Base-by-base conservation (phyloP, 768 basidiomycete species). In the Auricularia sp. region DNA sequence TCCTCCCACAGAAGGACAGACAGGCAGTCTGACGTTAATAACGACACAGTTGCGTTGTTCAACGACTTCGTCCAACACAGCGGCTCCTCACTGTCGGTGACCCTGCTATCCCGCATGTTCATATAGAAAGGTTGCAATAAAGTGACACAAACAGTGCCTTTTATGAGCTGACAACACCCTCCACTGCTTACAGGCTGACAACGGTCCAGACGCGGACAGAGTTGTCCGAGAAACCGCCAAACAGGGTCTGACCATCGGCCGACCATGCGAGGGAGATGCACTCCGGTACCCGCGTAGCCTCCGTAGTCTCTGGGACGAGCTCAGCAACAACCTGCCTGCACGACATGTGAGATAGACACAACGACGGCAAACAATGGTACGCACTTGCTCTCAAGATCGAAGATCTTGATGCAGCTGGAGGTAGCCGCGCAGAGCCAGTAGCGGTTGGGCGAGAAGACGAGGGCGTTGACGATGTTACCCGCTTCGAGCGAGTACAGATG, bases 361-460 rank as follows among this genome's bases (percentile, higher is more conserved):
- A 29, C 29, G 29, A 29, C 29, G 29, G 29, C 29, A 29, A 29
- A 29, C 29, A 29, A 29, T 29, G 29, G 29, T 29, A 29, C 29
- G 29, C 29, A 29, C 29, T 98, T 98, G 88, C 90, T 92, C 87
- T 99, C 96, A 60, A 99, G 84, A 77, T 99, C 97, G 74, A 98
- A 99, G 78, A 99, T 98, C 82, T 98, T 98, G 79, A 98, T 91
- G 75, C 91, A 93, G 76, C 88, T 92, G 68, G 92, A 85, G 68
- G 97, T 98, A 68, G 97, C 97, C 71, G 97, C 97, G 75, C 97
- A 99, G 68, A 99, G 82, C 97, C 97, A 99, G 90, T 99, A 99
- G 65, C 96, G 89, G 85, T 99, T 99, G 66, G 97, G 97, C 16
- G 93, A 95, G 85, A 99, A 99, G 76, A 98, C 97, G 70, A 99